These are phyloP conservation scores for Angomonas deanei DNA, from an alignment of 208 protist genomes.

Conservation along the genomic window DNA sequence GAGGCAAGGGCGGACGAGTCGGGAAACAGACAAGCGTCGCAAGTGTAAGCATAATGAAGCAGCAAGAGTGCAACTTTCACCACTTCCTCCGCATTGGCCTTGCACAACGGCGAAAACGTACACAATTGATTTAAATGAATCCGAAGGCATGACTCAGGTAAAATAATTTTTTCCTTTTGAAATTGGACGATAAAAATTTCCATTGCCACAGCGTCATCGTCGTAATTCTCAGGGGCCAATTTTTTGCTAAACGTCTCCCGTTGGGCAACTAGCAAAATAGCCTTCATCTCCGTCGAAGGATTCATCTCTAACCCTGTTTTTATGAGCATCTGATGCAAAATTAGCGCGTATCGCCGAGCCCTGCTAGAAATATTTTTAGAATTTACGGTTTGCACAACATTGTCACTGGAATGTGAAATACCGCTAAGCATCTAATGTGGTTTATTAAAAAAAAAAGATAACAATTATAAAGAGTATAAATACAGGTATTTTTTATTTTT, in stretches of 20 bases:
- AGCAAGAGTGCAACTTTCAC: constrained; percentile 47
- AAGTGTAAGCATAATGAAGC: constrained; percentile 41
- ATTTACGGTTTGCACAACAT: not conserved
- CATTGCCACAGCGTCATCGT: constrained; percentile 50
- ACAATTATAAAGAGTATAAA: not conserved
- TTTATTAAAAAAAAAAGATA: constrained; percentile 2
- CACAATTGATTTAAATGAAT: constrained; percentile 29
- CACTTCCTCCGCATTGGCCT: constrained; percentile 29
- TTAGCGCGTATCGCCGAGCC: not conserved
- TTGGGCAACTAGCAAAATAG: not conserved
- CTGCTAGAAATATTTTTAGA: not conserved
- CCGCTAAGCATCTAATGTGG: not conserved
- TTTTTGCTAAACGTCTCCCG: not conserved
- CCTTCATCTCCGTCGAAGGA: not conserved
- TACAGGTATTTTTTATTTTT: not conserved
- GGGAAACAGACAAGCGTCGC: constrained; percentile 52
- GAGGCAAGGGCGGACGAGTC: constrained; percentile 52
- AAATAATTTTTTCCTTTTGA: constrained; percentile 49
- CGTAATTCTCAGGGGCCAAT: constrained; percentile 5
- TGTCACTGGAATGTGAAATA: not conserved
- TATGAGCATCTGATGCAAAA: not conserved
- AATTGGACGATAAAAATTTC: constrained; percentile 61
- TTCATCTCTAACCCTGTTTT: not conserved
- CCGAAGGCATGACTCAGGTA: constrained; percentile 73
- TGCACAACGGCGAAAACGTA: constrained; percentile 12